Percentiles rank a stretch among this genome's conserved stretches.
Conservation (phyloP, 345 rosid genomes). For the Salix suchowensis region DNA sequence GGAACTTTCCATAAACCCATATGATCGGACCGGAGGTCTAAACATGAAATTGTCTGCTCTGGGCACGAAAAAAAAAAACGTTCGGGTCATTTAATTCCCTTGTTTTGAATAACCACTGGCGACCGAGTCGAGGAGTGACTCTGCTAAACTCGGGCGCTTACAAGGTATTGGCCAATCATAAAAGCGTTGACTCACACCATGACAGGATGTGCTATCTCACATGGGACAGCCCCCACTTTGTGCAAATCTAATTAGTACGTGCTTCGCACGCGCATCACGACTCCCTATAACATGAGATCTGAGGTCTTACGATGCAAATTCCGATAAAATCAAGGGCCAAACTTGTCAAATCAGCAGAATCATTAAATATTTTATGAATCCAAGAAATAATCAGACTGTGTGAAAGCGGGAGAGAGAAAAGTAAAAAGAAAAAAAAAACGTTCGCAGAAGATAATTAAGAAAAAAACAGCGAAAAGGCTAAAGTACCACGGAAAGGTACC, state of each 20-base stretch:
- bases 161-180: background rate
- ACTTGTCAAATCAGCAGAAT: background rate
- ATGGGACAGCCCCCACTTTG: background rate
- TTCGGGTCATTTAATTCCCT: too few species aligned
- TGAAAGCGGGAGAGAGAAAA: background rate
- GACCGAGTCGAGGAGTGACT: too few species aligned
- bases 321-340: conserved; percentile 5
- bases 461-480: background rate
- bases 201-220: background rate
- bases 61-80: too few species aligned
- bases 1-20: too few species aligned
- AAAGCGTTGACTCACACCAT: conserved; percentile 11
- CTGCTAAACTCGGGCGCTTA: too few species aligned
- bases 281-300: background rate
- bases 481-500: conserved; percentile 21
- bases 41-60: too few species aligned
- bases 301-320: background rate
- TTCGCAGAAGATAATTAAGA: background rate
- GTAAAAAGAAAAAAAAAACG: background rate
- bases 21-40: too few species aligned
- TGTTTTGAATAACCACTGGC: too few species aligned
- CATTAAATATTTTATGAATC: background rate
- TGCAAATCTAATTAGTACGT: background rate
- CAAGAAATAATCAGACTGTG: conserved; percentile 6
- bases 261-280: background rate